phyloP scores from a whole-genome alignment of 495 filamentous ascomycete species.

The Penicillium paxilli region DNA sequence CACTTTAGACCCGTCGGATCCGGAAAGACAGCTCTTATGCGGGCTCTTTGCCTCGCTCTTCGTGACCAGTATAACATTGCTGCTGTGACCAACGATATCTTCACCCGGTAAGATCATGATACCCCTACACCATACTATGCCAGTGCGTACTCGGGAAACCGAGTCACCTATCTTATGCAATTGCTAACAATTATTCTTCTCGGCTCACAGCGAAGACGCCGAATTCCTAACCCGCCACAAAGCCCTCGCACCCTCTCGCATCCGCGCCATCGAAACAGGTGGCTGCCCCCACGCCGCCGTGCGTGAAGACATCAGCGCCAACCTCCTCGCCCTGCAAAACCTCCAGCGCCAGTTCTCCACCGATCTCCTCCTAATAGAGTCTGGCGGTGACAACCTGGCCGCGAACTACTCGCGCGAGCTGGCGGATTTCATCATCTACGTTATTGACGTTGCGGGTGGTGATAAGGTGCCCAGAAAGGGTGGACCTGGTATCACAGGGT shows the following conservation, averaged over 20 bases:
- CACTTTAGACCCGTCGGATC: constrained; percentile 83
- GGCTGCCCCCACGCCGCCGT: constrained; percentile 97
- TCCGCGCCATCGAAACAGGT: constrained; percentile 95
- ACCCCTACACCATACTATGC: not conserved
- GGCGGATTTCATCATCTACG: constrained; percentile 96
- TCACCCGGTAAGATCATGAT: constrained; percentile 60
- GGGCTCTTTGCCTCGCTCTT: constrained; percentile 78
- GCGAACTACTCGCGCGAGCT: constrained; percentile 94
- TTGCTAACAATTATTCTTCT: constrained; percentile 1
- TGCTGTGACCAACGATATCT: constrained; percentile 98
- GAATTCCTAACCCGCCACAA: constrained; percentile 89
- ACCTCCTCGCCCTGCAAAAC: constrained; percentile 87
- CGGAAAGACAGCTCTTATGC: constrained; percentile 96
- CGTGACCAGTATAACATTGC: constrained; percentile 80
- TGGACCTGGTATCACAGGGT: constrained; percentile 94
- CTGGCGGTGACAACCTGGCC: constrained; percentile 92
- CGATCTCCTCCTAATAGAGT: constrained; percentile 86
- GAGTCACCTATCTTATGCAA: no score
- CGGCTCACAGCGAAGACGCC: constrained; percentile 73
- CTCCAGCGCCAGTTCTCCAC: constrained; percentile 74
- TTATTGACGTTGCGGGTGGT: constrained; percentile 96
- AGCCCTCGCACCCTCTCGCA: constrained; percentile 78
- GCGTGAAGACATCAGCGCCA: constrained; percentile 92
- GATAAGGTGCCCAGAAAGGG: constrained; percentile 97
- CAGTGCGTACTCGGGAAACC: not conserved